A percentile compares a stretch with the other conserved stretches of the same genome.
phyloP scores from a whole-genome alignment of 768 basidiomycete genomes.

The Brasilioporus rufonigricans region DNA sequence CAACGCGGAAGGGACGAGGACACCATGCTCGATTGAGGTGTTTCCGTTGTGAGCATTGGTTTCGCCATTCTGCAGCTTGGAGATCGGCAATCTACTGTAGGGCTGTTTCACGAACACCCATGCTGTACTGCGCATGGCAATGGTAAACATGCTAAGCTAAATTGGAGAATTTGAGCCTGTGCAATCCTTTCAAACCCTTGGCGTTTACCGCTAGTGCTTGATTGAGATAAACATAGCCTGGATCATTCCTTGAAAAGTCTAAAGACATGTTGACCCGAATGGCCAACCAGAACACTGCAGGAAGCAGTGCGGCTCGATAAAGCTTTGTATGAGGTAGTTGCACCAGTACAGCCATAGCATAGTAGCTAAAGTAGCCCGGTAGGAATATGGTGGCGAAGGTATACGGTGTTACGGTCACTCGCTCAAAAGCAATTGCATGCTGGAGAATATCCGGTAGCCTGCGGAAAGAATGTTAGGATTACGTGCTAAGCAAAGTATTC shows the following conservation, averaged over 20 bases:
- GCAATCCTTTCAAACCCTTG: too few species aligned
- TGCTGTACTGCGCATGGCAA: slow-evolving; percentile 23
- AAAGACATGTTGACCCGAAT: slow-evolving; percentile 37
- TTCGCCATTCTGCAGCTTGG: background rate
- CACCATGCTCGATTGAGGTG: background rate
- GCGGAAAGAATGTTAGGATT: background rate
- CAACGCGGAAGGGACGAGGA: slow-evolving; percentile 12
- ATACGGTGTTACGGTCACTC: slow-evolving; percentile 20
- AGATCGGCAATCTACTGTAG: slow-evolving; percentile 14
- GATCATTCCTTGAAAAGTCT: slow-evolving; percentile 22
- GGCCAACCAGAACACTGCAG: slow-evolving; percentile 43
- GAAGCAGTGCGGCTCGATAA: slow-evolving; percentile 47
- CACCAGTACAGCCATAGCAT: slow-evolving; percentile 52
- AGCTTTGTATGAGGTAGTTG: slow-evolving; percentile 43
- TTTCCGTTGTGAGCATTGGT: background rate
- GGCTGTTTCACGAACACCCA: slow-evolving; percentile 19
- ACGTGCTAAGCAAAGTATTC: background rate
- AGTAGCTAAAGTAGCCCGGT: slow-evolving; percentile 45
- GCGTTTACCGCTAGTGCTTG: slow-evolving; percentile 22
- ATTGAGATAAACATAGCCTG: slow-evolving; percentile 18
- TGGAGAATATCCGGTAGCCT: slow-evolving; percentile 12
- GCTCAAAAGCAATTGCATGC: slow-evolving; percentile 15
- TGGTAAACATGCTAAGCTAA: slow-evolving; percentile 24
- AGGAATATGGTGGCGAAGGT: slow-evolving; percentile 37
- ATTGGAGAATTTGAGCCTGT: background rate